Conservation (phyloP, 2,329 filamentous ascomycete species). For the Trichoderma polysporum region DNA sequence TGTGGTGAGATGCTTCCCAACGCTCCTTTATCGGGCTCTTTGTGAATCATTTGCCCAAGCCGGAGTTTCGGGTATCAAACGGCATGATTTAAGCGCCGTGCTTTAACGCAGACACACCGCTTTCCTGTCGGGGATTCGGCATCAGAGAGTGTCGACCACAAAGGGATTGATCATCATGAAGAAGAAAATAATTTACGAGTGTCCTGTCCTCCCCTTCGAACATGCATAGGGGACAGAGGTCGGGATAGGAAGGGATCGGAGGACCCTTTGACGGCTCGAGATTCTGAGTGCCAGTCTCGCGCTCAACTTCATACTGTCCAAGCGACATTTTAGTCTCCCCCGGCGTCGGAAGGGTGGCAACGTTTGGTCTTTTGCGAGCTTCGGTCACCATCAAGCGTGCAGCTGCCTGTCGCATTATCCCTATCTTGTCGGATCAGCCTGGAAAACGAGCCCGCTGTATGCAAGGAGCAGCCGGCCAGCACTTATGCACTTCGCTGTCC, state of each 20-base stretch:
- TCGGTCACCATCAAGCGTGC: not conserved
- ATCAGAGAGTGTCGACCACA: not conserved
- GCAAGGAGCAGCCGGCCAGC: constrained; percentile 11
- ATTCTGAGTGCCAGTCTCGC: not conserved
- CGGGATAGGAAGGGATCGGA: not conserved
- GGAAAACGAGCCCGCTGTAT: not conserved
- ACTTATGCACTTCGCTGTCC: not conserved
- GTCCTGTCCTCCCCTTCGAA: not conserved
- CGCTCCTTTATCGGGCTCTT: not conserved
- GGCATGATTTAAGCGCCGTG: not conserved
- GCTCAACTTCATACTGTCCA: not conserved
- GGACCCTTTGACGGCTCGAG: not conserved
- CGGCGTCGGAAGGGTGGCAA: constrained; percentile 18
- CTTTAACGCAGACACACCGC: not conserved
- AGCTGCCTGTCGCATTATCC: constrained; percentile 1
- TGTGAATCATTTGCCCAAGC: not conserved
- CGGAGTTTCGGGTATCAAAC: not conserved
- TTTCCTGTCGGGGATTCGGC: not conserved
- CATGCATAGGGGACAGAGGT: not conserved
- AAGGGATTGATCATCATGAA: not conserved
- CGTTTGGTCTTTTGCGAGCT: constrained; percentile 1
- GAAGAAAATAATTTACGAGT: not conserved
- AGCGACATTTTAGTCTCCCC: not conserved
- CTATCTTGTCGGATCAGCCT: not conserved
- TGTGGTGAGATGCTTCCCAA: constrained; percentile 3